Base-by-base conservation (phyloP, 2,329 filamentous ascomycete species). In the Fusarium tupiense region DNA sequence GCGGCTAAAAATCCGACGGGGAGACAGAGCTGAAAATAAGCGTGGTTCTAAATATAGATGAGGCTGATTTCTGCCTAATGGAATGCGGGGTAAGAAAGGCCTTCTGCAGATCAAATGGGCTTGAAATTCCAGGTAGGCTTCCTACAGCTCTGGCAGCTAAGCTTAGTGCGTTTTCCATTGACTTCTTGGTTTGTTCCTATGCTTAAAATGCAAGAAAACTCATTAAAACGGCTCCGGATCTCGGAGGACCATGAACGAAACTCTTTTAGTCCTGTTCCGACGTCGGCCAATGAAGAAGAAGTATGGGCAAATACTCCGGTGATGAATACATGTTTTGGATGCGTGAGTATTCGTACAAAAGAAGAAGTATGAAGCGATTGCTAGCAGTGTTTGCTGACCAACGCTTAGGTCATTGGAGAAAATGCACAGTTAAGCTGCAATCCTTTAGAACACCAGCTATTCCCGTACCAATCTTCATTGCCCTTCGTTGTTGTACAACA, bases 151-250 rank as follows among this genome's bases (percentile, higher is more conserved):
- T 26, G 4, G 4, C 0, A 20, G 12, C 44, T 20, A 3, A 26
- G 3, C 24, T 10, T 8, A 3, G 5, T 16, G 8, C 5, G 1
- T 10, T 8, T 1, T 22, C 5, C 0, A 22, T 22, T 49, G 4
- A 12, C 13, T 16, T 16, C 6, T 6, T 16, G 0, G 5, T 8
- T 11, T 22, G 0, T 20, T 26, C 2, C 0, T 4, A 11, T 0
- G 9, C 6, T 16, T 0, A 0, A 22, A 1, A 49, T 49, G 46
- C 14, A 11, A 12, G 20, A 22, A 1, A 49, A 17, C 0, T 22
- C 46, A 0, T 14, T 22, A 0, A 49, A 49, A 49, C 13, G 26
- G 0, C 20, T 22, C 3, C 46, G 1, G 0, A 12, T 12, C 1
- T 22, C 20, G 3, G 24, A 14, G 6, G 14, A 22, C 14, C 26